phyloP scores from a whole-genome alignment of 768 basidiomycete genomes.

The Steccherinum ochraceum region DNA sequence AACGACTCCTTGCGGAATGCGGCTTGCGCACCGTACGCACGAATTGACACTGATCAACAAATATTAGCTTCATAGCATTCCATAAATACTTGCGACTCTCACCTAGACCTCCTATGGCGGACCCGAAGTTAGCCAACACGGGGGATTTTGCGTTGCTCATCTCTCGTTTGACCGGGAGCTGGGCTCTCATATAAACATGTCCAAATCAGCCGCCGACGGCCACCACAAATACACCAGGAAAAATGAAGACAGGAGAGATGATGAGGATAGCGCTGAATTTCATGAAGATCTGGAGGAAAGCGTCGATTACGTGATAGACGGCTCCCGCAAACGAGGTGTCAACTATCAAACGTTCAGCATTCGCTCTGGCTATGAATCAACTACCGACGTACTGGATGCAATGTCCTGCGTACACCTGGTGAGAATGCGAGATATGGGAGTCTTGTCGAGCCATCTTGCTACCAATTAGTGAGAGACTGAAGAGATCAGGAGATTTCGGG shows the following conservation, averaged over 20 bases:
- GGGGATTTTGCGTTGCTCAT: constrained; percentile 44
- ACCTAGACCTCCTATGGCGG: constrained; percentile 45
- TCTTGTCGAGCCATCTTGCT: constrained; percentile 38
- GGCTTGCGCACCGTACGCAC: constrained; percentile 8
- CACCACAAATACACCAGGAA: constrained; percentile 30
- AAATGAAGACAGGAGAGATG: constrained; percentile 33
- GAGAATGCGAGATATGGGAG: constrained; percentile 49
- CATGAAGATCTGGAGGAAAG: constrained; percentile 24
- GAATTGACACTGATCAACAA: constrained; percentile 7
- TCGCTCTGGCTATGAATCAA: not conserved
- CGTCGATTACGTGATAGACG: constrained; percentile 20
- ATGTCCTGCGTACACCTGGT: constrained; percentile 61
- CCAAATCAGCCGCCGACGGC: constrained; percentile 34
- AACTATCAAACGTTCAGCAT: constrained; percentile 14
- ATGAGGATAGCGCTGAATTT: constrained; percentile 31
- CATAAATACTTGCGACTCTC: no score
- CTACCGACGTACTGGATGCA: constrained; percentile 13
- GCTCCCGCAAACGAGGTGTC: constrained; percentile 24
- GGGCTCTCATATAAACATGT: constrained; percentile 47
- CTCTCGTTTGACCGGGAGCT: constrained; percentile 50
- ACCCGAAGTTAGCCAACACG: constrained; percentile 43
- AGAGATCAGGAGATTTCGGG: constrained; percentile 11
- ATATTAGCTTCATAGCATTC: no score
- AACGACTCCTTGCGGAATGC: constrained; percentile 6
- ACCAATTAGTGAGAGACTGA: not conserved